Evolutionary conservation across 2,329 filamentous ascomycete genomes (phyloP), one percentile per base, ranked within the genome.

Genomic region (Pseudogymnoascus sp.): DNA sequence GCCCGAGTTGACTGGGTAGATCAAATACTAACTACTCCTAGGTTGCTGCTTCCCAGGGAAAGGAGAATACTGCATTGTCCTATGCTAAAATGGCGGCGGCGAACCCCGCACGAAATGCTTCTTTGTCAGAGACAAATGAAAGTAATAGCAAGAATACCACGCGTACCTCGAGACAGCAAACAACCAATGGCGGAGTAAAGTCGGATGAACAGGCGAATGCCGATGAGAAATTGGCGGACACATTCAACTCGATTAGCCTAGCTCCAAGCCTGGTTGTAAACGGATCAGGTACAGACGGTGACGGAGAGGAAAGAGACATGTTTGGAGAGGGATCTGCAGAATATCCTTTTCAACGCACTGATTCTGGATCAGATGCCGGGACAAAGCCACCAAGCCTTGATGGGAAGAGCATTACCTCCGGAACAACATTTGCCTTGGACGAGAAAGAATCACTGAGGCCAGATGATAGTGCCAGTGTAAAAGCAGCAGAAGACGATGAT

Each of bases 381-480:
- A 91, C 86, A 2, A 96, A 96, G 73, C 89, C 90, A 58, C 88
- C 90, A 34, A 96, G 91, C 70, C 79, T 96, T 38, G 92, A 96
- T 71, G 91, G 89, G 56, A 96, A 96, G 75, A 96, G 92, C 71
- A 89, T 95, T 67, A 90, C 90, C 3, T 97, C 92, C 23, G 90
- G 90, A 13, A 95, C 90, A 3, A 96, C 92, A 0, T 96, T 96
- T 74, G 91, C 90, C n/a, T 78, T 96, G 70, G 92, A 97, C 68
- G 92, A 97, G 73, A 96, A 96, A 72, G 92, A 96, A 71, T 96
- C 92, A 5, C 79, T 96, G 59, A 86, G 92, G 10, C 92, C 92
- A 7, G 92, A 97, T 73, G 92, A 97, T 70, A 96, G 92, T 72
- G 92, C 92, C 33, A 96, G 92, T 71, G 88, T 96, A 13, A 90